These are phyloP conservation scores for Pyrrhoderma lamaoense DNA, from an alignment of 1,284 basidiomycete species.

Conservation along the genomic window DNA sequence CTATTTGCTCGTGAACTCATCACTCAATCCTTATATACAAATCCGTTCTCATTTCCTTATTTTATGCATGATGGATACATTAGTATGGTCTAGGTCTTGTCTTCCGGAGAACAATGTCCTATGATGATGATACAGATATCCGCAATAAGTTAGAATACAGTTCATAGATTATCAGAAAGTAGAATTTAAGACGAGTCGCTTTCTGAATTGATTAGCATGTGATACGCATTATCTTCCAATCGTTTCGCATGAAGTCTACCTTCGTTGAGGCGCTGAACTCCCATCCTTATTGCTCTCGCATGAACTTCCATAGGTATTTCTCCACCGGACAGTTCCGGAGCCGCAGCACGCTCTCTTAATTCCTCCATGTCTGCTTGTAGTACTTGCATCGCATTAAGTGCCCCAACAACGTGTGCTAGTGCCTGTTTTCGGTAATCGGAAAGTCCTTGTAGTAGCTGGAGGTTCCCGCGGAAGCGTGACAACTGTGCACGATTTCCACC, in stretches of 20 bases:
- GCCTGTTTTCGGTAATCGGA: constrained; percentile 52
- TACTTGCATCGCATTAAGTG: constrained; percentile 43
- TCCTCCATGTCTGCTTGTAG: constrained; percentile 70
- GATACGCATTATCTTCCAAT: constrained; percentile 28
- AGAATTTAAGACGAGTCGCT: no score
- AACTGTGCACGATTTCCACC: constrained; percentile 49
- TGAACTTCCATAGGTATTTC: constrained; percentile 62
- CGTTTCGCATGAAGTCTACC: constrained; percentile 37
- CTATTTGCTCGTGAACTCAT: no score
- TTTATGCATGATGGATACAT: no score
- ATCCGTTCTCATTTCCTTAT: no score
- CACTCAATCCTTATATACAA: no score
- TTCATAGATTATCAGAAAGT: no score
- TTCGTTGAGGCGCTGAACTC: constrained; percentile 56
- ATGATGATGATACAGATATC: no score
- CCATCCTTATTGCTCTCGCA: constrained; percentile 56
- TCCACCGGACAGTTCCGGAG: constrained; percentile 50
- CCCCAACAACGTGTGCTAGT: constrained; percentile 50
- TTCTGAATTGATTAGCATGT: no score
- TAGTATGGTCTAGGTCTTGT: no score
- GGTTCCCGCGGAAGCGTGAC: constrained; percentile 41
- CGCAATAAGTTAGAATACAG: no score
- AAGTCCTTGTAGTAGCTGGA: constrained; percentile 45
- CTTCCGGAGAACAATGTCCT: no score
- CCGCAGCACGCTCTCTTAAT: constrained; percentile 56